Evolutionary conservation across 192 early-diverging fungal species (phyloP), one percentile per base, ranked within the genome.

Genomic region (Umbelopsis sp.): DNA sequence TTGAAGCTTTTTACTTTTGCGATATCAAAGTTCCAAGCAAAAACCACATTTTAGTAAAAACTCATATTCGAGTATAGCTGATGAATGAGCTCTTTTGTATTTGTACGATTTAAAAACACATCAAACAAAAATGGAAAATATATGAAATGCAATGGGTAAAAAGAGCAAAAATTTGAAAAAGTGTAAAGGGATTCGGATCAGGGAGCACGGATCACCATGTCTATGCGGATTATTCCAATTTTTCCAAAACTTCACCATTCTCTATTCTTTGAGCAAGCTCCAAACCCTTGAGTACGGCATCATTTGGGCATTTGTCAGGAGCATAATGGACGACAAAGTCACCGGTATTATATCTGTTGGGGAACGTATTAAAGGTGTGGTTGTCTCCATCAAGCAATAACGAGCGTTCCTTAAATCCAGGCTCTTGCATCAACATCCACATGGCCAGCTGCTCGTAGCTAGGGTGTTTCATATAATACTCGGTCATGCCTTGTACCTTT

Each of bases 301-400:
- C 77, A 13, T 76, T 71, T 3, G 86, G 86, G 69, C 86, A 88
- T 23, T 75, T 78, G 46, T 79, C 84, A 0, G 86, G 86, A 1
- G 86, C 86, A 74, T 80, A 88, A 72, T 88, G 86, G 25, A 88
- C 83, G 4, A 88, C 70, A 71, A 88, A 88, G 68, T 88, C 81
- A 18, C 83, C 84, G 0, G 64, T 37, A 0, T 65, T 0, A 46
- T 86, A 88, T 9, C 66, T 4, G 10, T 72, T 73, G 7, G 86
- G 86, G 75, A 88, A 88, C 0, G 86, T 88, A 37, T 88, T 88
- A 67, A 88, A 86, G 8, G 78, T 82, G 46, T 81, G 86, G 49
- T 88, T 81, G 46, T 88, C 80, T 25, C 69, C 55, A n/a, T 81
- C 78, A n/a, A 78, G 73, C 3, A 83, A 35, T 25, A 83, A 73